These are phyloP conservation scores for Anisogramma anomala DNA, from an alignment of 2,329 filamentous ascomycete species.

Conservation along the genomic window DNA sequence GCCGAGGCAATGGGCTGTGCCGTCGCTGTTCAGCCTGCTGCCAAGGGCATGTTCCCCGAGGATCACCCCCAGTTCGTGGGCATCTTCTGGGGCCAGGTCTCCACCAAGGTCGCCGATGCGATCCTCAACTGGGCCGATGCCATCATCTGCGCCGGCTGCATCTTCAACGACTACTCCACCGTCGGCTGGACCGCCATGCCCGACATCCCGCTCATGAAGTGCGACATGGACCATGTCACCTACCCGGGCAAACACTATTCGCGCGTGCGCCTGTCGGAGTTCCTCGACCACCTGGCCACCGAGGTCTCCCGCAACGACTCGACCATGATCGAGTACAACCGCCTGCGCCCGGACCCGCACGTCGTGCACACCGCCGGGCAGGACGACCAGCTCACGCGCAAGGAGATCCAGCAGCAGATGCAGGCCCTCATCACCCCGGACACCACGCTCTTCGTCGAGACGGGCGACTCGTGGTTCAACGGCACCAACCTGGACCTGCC, in stretches of 20 bases:
- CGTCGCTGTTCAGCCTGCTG: conserved; percentile 20
- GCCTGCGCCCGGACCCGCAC: conserved; percentile 17
- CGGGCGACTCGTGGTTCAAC: conserved; percentile 22
- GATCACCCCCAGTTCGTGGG: conserved; percentile 20
- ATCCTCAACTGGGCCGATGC: conserved; percentile 21
- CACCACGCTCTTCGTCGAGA: conserved; percentile 19
- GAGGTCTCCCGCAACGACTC: conserved; percentile 17
- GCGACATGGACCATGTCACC: conserved; percentile 20
- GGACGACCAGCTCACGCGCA: conserved; percentile 17
- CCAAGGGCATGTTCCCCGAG: conserved; percentile 22
- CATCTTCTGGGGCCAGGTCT: conserved; percentile 20
- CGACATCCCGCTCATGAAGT: conserved; percentile 18
- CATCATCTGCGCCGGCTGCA: conserved; percentile 19
- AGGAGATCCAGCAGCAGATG: conserved; percentile 19
- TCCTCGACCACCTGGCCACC: conserved; percentile 17
- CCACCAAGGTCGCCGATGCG: conserved; percentile 18
- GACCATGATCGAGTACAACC: conserved; percentile 20
- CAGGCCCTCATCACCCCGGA: conserved; percentile 17
- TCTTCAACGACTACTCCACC: conserved; percentile 21
- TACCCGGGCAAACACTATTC: conserved; percentile 20
- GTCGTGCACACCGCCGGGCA: conserved; percentile 14
- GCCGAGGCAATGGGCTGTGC: conserved; percentile 21
- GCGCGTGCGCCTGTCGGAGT: conserved; percentile 19
- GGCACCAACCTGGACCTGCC: conserved; percentile 19
- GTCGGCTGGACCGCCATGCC: conserved; percentile 22